phyloP scores from a whole-genome alignment of 1,284 basidiomycete genomes.

The Megacollybia platyphylla region DNA sequence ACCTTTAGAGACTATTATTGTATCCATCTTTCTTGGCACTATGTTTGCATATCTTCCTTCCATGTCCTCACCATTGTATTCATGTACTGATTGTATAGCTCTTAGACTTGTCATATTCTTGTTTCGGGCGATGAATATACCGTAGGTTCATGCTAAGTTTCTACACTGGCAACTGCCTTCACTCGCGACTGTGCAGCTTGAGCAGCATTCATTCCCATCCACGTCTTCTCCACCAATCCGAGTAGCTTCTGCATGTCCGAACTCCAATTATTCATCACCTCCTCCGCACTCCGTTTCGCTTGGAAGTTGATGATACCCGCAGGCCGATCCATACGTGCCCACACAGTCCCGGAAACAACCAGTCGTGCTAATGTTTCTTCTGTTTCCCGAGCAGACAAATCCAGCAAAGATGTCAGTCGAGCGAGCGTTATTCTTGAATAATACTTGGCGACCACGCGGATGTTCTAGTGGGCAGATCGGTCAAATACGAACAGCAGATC shows the following conservation, averaged over 20 bases:
- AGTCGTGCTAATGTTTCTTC: conserved; percentile 83
- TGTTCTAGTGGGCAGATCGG: conserved; percentile 56
- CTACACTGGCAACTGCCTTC: background rate
- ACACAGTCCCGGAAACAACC: conserved; percentile 85
- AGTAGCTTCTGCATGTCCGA: conserved; percentile 87
- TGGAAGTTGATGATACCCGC: conserved; percentile 83
- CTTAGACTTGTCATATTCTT: background rate
- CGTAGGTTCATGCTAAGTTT: background rate
- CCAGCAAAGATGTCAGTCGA: conserved; percentile 80
- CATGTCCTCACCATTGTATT: background rate
- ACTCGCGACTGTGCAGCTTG: conserved; percentile 62
- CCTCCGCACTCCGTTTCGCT: conserved; percentile 67
- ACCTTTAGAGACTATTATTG: background rate
- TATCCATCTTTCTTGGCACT: background rate
- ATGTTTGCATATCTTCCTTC: background rate
- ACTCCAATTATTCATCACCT: conserved; percentile 95
- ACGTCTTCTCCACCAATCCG: conserved; percentile 72
- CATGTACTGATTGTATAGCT: background rate
- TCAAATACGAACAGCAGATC: conserved; percentile 1
- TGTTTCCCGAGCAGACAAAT: conserved; percentile 71
- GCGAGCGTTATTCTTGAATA: conserved; percentile 87
- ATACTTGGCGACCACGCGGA: conserved; percentile 89
- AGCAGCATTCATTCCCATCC: conserved; percentile 84
- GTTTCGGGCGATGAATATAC: background rate
- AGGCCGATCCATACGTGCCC: conserved; percentile 91